A percentile compares a stretch with the other conserved stretches of the same genome.
These are phyloP conservation scores for Ustulina deusta DNA, from an alignment of 2,329 filamentous ascomycete genomes.

Conservation along the genomic window DNA sequence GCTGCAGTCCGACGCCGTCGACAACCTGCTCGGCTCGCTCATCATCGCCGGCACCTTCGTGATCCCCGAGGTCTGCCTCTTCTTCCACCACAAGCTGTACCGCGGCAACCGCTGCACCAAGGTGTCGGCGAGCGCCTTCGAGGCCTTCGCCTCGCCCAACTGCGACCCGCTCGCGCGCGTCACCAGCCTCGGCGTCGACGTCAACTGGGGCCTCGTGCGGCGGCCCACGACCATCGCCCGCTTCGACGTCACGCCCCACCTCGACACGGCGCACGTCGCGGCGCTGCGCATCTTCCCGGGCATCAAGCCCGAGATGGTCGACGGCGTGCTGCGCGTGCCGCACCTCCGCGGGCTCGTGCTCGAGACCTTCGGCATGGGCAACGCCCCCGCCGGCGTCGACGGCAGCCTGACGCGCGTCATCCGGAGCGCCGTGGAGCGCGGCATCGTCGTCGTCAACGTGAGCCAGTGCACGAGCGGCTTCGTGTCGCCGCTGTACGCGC, in stretches of 20 bases:
- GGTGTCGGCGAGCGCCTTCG: constrained; percentile 85
- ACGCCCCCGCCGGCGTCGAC: constrained; percentile 85
- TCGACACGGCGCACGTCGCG: constrained; percentile 89
- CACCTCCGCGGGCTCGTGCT: constrained; percentile 84
- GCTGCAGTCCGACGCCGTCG: constrained; percentile 89
- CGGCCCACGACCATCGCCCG: constrained; percentile 79
- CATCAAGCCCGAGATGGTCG: constrained; percentile 93
- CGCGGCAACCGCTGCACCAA: constrained; percentile 91
- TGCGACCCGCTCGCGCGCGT: constrained; percentile 83
- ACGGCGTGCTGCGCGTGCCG: constrained; percentile 82
- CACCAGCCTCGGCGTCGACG: constrained; percentile 81
- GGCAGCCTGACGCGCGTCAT: constrained; percentile 83
- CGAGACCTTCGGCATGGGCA: constrained; percentile 94
- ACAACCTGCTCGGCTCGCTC: constrained; percentile 88
- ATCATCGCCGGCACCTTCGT: constrained; percentile 93
- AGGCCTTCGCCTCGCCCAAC: constrained; percentile 91
- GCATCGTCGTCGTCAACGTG: constrained; percentile 89
- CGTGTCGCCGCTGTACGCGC: constrained; percentile 82
- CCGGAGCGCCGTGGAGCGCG: constrained; percentile 79
- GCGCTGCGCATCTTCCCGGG: constrained; percentile 92
- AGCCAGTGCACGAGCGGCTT: constrained; percentile 87
- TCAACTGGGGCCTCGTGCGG: constrained; percentile 82
- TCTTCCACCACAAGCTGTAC: constrained; percentile 92
- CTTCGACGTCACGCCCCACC: constrained; percentile 78
- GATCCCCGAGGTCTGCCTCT: constrained; percentile 92